Evolutionary conservation across 2,329 filamentous ascomycete genomes (phyloP).

Genomic region (Penicillium oxalicum): DNA sequence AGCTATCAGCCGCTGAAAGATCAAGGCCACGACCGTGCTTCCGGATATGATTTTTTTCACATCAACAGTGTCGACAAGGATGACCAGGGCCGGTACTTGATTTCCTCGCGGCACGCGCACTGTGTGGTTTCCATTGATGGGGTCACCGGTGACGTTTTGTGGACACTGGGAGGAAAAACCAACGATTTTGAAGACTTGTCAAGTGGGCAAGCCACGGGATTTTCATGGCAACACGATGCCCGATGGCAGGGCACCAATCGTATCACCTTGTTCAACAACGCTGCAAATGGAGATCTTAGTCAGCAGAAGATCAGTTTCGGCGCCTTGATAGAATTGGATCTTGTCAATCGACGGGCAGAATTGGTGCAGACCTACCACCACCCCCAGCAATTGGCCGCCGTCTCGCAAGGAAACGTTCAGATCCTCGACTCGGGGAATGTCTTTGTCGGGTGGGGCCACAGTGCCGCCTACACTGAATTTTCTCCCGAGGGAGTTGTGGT

Average conservation of each 20-base stretch:
- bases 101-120: constrained; percentile 38
- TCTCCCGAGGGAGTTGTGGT: constrained; percentile 18
- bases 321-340: constrained; percentile 14
- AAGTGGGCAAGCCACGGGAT: constrained; percentile 16
- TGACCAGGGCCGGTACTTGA: constrained; percentile 36
- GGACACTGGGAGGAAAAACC: constrained; percentile 25
- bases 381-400: constrained; percentile 14
- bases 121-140: constrained; percentile 39
- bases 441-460: constrained; percentile 48
- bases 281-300: constrained; percentile 14
- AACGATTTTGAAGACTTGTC: constrained; percentile 26
- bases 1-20: constrained; percentile 15
- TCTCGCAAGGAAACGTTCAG: constrained; percentile 19
- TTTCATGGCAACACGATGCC: constrained; percentile 29
- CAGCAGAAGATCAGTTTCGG: constrained; percentile 14
- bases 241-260: constrained; percentile 21
- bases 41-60: constrained; percentile 50
- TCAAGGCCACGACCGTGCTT: constrained; percentile 14
- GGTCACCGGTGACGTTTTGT: constrained; percentile 20
- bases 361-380: constrained; percentile 13
- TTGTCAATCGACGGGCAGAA: constrained; percentile 4
- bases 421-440: constrained; percentile 37
- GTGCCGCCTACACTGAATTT: constrained; percentile 47
- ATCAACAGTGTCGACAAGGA: constrained; percentile 51
- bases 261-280: constrained; percentile 25